phyloP scores from a whole-genome alignment of 2,329 filamentous ascomycete genomes.

The Beauveria bassiana region DNA sequence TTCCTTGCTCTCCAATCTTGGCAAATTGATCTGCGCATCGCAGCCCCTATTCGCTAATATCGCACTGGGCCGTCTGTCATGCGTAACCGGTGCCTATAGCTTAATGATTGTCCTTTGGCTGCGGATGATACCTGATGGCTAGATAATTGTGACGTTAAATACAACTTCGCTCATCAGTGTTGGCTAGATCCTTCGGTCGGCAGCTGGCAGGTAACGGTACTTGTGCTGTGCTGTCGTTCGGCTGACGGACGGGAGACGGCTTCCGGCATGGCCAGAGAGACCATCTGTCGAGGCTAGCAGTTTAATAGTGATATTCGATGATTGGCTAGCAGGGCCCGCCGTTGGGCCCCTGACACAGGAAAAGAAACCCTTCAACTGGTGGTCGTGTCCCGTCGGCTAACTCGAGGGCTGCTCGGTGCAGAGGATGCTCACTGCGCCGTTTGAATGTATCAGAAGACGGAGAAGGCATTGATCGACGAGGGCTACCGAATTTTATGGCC shows the following conservation, averaged over 20 bases:
- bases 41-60: neutral
- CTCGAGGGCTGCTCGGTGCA: neutral
- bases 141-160: neutral
- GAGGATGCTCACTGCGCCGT: neutral
- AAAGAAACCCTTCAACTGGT: neutral
- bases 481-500: neutral
- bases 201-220: neutral
- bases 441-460: neutral
- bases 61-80: neutral
- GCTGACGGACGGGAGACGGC: neutral
- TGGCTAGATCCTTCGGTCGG: neutral
- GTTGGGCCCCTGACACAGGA: neutral
- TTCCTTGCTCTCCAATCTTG: neutral
- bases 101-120: neutral
- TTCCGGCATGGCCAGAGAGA: neutral
- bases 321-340: neutral
- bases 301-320: neutral
- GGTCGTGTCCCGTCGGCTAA: neutral
- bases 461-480: neutral
- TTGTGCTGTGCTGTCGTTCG: neutral
- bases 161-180: neutral
- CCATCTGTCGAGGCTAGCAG: neutral
- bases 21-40: neutral
- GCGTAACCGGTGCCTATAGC: conserved; percentile 2
- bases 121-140: too few relatives aligned